Evolutionary conservation across 2,329 filamentous ascomycete species (phyloP).

Genomic region (Botrytis hyacinthi): DNA sequence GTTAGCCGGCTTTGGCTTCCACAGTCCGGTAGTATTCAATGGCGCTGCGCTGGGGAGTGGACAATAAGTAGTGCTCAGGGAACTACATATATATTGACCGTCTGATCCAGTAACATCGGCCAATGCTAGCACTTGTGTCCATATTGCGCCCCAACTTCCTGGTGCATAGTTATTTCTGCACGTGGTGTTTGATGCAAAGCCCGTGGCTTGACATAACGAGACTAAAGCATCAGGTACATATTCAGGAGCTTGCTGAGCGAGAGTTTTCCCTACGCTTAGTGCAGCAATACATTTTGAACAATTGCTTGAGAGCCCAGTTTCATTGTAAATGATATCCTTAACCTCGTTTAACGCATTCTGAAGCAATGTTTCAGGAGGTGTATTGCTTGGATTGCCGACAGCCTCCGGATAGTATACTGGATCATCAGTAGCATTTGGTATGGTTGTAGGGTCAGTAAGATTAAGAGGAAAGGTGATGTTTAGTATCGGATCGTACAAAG

Average conservation of each 20-base stretch:
- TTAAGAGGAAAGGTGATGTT: slow-evolving; percentile 54
- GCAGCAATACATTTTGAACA: slow-evolving; percentile 55
- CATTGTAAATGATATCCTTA: slow-evolving; percentile 43
- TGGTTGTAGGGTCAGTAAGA: slow-evolving; percentile 52
- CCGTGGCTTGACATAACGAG: slow-evolving; percentile 48
- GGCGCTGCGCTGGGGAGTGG: slow-evolving; percentile 45
- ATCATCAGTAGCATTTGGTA: slow-evolving; percentile 49
- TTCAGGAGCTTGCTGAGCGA: slow-evolving; percentile 49
- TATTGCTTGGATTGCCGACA: slow-evolving; percentile 45
- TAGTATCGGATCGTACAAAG: slow-evolving; percentile 52
- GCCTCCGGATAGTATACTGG: slow-evolving; percentile 50
- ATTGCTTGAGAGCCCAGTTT: slow-evolving; percentile 41
- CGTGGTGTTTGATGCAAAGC: slow-evolving; percentile 46
- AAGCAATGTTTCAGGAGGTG: slow-evolving; percentile 44
- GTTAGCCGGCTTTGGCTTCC: slow-evolving; percentile 53
- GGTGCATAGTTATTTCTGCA: slow-evolving; percentile 50
- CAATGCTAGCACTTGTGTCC: slow-evolving; percentile 55
- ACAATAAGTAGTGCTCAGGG: slow-evolving; percentile 49
- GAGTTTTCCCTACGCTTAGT: slow-evolving; percentile 49
- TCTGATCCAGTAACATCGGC: slow-evolving; percentile 54
- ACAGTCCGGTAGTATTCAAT: slow-evolving; percentile 46
- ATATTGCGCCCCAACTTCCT: slow-evolving; percentile 51
- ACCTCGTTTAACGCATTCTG: slow-evolving; percentile 46
- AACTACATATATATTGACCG: slow-evolving; percentile 56
- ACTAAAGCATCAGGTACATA: slow-evolving; percentile 52